Base-by-base conservation (phyloP, 192 early-diverging fungal species). In the Rhizophagus clarus region DNA sequence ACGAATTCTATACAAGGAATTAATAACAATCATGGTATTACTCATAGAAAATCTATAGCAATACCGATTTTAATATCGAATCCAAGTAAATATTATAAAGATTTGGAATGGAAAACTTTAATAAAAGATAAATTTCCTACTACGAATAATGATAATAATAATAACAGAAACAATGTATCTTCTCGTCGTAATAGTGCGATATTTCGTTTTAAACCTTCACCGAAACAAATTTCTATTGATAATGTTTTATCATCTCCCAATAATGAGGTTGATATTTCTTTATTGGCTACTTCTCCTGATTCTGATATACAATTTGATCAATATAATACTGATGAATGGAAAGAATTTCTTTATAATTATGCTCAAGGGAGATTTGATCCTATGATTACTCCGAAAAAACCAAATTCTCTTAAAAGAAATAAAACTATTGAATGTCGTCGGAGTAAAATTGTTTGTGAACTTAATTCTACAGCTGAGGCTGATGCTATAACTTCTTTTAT, bases 361-460 rank as follows among this genome's bases (percentile, higher is more conserved):
- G 74, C 74, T 61, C 74, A 45, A 61, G 74, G 74, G 62, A 75
- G 24, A 37, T 75, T 75, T 75, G 17, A 75, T 75, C 74, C 74
- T 32, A 62, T 20, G 8, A n/a, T 8, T 37, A 75, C 51, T 34
- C 74, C 74, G n/a, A 75, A 61, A 15, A 75, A 75, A 75, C 74
- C 74, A 11, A 67, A 32, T 67, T 42, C 37, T 26, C 28, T 15
- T 26, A 72, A 11, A 72, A 72, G 34, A n/a, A 15, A 9, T 22
- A 72, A 37, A 24, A 37, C 20, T 71, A 1, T 4, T 34, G 20
- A n/a, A 22, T 8, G 34, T n/a, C 20, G 31, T 37, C 0, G 29
- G 2, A 70, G 31, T 37, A 22, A 26, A 63, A 9, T 14, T 24
- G n/a, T 28, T 28, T 63, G 10, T 28, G 24, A n/a, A n/a, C 8